Percentiles rank a stretch among this genome's conserved stretches.
Conservation (phyloP, 2,329 filamentous ascomycete species). For the Fusarium euwallaceae region DNA sequence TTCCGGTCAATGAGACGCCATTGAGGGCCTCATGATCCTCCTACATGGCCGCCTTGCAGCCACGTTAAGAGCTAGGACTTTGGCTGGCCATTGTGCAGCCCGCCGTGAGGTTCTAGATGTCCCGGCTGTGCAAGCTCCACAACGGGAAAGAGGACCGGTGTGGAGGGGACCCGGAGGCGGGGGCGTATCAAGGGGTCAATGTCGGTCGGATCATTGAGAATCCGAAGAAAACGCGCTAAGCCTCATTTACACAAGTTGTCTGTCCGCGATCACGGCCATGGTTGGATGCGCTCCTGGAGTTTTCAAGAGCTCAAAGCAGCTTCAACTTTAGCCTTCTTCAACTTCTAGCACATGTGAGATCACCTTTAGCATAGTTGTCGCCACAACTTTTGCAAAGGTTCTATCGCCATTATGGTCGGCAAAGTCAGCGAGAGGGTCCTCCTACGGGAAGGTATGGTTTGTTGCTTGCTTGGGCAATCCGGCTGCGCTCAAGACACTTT, state of each 20-base stretch:
- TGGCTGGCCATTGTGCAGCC: neutral
- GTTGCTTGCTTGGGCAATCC: conserved; percentile 19
- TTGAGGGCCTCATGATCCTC: neutral
- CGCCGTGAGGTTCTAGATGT: neutral
- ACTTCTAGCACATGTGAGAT: conserved; percentile 42
- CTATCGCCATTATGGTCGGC: conserved; percentile 65
- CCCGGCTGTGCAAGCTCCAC: neutral
- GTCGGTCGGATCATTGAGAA: conserved; percentile 32
- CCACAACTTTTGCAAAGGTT: conserved; percentile 32
- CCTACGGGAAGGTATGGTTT: conserved; percentile 67
- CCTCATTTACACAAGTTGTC: conserved; percentile 29
- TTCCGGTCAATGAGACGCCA: neutral
- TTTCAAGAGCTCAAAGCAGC: conserved; percentile 40
- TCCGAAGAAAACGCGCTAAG: conserved; percentile 26
- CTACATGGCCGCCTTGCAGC: neutral
- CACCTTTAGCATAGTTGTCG: conserved; percentile 17
- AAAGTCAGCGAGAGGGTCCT: conserved; percentile 76
- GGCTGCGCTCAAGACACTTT: conserved; percentile 28
- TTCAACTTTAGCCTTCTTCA: conserved; percentile 26
- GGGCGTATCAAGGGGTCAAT: neutral
- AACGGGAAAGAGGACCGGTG: conserved; percentile 2
- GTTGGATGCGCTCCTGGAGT: conserved; percentile 45
- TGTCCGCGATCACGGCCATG: conserved; percentile 33
- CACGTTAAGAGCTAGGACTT: neutral
- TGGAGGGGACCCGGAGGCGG: neutral